A percentile compares a stretch with the other conserved stretches of the same genome.
These are phyloP conservation scores for Limonium bicolor DNA, from an alignment of 148 eudicot species.

Conservation along the genomic window DNA sequence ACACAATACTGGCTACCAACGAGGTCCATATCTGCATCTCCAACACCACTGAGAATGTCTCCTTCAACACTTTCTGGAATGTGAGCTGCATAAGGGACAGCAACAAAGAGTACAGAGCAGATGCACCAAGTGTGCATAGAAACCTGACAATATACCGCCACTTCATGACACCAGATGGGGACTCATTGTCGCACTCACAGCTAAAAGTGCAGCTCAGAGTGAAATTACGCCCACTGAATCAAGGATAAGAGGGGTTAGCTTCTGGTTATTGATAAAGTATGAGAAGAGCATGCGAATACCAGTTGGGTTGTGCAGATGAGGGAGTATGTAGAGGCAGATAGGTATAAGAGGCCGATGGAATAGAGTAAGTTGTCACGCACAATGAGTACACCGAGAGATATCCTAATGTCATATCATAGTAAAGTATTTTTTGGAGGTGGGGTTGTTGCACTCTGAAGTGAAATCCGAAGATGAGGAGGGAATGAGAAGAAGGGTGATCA, in stretches of 20 bases:
- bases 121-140: constrained; percentile 44
- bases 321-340: constrained; percentile 83
- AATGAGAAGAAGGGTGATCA: constrained; percentile 40
- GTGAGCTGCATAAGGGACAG: constrained; percentile 84
- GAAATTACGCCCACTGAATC: constrained; percentile 65
- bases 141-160: constrained; percentile 41
- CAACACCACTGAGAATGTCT: constrained; percentile 53
- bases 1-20: constrained; percentile 41
- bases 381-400: constrained; percentile 39
- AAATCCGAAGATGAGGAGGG: constrained; percentile 23
- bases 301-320: constrained; percentile 84
- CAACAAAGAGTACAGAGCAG: constrained; percentile 60
- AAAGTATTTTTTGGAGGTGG: constrained; percentile 16
- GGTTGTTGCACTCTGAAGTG: constrained; percentile 17
- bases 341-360: constrained; percentile 57
- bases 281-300: constrained; percentile 62
- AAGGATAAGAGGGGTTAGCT: constrained; percentile 49
- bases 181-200: constrained; percentile 36
- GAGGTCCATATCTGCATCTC: constrained; percentile 78
- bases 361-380: constrained; percentile 67
- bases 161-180: constrained; percentile 44
- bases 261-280: constrained; percentile 67
- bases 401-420: constrained; percentile 26
- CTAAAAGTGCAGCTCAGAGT: constrained; percentile 56
- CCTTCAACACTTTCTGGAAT: constrained; percentile 52